Conservation (phyloP, 129 eudicot species). For the Heracleum sosnowskyi region DNA sequence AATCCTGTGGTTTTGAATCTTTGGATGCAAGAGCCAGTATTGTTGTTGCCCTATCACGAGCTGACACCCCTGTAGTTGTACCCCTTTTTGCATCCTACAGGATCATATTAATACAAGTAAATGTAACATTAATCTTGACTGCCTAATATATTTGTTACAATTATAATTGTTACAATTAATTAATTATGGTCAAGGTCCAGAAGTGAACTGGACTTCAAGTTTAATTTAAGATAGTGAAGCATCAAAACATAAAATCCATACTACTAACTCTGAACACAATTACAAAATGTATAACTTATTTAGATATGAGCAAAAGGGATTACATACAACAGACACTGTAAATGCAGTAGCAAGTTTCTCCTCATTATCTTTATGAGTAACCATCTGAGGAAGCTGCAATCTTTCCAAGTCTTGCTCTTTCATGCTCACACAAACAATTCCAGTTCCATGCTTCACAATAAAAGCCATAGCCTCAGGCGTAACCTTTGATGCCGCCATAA, state of each 20-base stretch:
- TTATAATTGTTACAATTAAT: background rate
- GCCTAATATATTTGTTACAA: background rate
- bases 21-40: slow-evolving; percentile 55
- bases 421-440: slow-evolving; percentile 91
- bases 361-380: slow-evolving; percentile 42
- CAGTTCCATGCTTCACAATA: slow-evolving; percentile 84
- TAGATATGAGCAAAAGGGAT: slow-evolving; percentile 51
- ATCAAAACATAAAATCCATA: background rate
- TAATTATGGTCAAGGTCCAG: background rate
- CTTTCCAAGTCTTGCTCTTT: slow-evolving; percentile 71
- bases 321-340: slow-evolving; percentile 63
- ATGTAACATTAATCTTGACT: background rate
- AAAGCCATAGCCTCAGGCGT: slow-evolving; percentile 83
- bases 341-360: slow-evolving; percentile 81
- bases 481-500: slow-evolving; percentile 66
- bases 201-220: background rate
- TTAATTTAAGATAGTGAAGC: background rate
- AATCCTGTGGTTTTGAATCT: slow-evolving; percentile 78
- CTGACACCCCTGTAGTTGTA: slow-evolving; percentile 73
- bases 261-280: background rate
- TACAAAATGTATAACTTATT: slow-evolving; percentile 7
- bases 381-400: slow-evolving; percentile 80
- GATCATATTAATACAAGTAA: background rate
- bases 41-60: slow-evolving; percentile 57
- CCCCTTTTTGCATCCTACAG: slow-evolving; percentile 70